Percentiles rank a stretch among this genome's conserved stretches.
phyloP scores from a whole-genome alignment of 768 basidiomycete genomes.

The Suillus alpinus region DNA sequence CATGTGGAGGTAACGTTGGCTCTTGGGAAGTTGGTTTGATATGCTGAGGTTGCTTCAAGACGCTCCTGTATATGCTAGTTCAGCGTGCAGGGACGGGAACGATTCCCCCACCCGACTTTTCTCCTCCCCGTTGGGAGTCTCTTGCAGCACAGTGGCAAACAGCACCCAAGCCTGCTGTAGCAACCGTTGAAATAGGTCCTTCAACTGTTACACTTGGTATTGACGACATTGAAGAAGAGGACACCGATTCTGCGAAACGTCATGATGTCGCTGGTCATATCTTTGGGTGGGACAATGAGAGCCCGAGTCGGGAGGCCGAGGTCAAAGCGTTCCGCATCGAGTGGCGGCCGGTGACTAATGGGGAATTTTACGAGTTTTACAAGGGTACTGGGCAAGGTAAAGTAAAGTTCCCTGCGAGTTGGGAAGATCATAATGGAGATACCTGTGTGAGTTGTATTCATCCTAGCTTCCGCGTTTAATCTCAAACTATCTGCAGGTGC shows the following conservation, averaged over 20 bases:
- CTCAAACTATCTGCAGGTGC: conserved; percentile 45
- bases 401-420: conserved; percentile 65
- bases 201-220: conserved; percentile 69
- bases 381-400: conserved; percentile 39
- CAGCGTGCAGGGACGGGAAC: conserved; percentile 79
- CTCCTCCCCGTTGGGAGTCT: conserved; percentile 66
- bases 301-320: conserved; percentile 58
- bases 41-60: conserved; percentile 36
- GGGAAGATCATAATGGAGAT: conserved; percentile 56
- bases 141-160: conserved; percentile 48
- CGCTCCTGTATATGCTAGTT: conserved; percentile 91
- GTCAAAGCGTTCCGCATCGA: conserved; percentile 75
- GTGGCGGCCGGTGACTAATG: conserved; percentile 86
- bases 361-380: conserved; percentile 76
- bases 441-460: conserved; percentile 40
- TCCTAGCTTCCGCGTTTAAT: neutral
- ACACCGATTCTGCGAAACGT: conserved; percentile 35
- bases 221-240: conserved; percentile 76
- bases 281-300: conserved; percentile 96
- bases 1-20: conserved; percentile 65
- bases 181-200: conserved; percentile 57
- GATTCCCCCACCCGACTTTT: conserved; percentile 73
- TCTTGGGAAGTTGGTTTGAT: neutral
- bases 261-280: conserved; percentile 53
- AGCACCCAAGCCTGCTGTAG: conserved; percentile 38